Evolutionary conservation across 345 rosid species (phyloP), one percentile per base, ranked within the genome.

Genomic region (Eucalyptus regnans): DNA sequence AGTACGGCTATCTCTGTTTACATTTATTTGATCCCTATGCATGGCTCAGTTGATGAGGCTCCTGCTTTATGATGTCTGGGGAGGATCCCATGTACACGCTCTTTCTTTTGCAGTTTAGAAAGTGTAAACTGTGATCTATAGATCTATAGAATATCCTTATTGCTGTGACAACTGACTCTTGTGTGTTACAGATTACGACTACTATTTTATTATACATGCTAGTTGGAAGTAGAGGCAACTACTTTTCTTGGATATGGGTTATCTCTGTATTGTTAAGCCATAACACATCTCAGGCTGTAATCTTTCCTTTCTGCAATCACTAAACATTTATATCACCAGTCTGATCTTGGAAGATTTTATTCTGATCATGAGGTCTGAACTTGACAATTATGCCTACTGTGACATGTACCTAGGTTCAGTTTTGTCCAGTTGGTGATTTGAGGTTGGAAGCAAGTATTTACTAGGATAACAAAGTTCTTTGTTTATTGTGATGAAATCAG

Each of bases 21-120:
- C 9, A 1, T 31, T 68, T 37, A 68, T 33, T 68, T 16, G 43
- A 66, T 31, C 80, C 80, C 79, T 66, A 4, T 68, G 76, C 8
- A 1, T 68, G 80, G 43, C 43, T 8, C 43, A 68, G 80, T 31
- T 33, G 23, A 68, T 68, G 43, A 66, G 43, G 9, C 80, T 33
- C 43, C 43, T 68, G 80, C 80, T 68, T 68, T 31, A 33, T 31
- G 43, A 68, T 17, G 80, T 68, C 80, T 1, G 9, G 23, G 80
- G 80, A 16, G 11, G 80, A 68, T 68, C 23, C 10, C 23, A 68
- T 16, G 80, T 31, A 68, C 4, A 17, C 6, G 3, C 43, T 16
- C 43, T 64, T 31, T 49, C 27, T 22, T 50, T 89, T 62, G 88
- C 96, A 97, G 98, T 93, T 97, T 89, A 94, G 95, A 90, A 80